Base-by-base conservation (phyloP, 2,329 filamentous ascomycete species). In the Diaporthe caulivora region DNA sequence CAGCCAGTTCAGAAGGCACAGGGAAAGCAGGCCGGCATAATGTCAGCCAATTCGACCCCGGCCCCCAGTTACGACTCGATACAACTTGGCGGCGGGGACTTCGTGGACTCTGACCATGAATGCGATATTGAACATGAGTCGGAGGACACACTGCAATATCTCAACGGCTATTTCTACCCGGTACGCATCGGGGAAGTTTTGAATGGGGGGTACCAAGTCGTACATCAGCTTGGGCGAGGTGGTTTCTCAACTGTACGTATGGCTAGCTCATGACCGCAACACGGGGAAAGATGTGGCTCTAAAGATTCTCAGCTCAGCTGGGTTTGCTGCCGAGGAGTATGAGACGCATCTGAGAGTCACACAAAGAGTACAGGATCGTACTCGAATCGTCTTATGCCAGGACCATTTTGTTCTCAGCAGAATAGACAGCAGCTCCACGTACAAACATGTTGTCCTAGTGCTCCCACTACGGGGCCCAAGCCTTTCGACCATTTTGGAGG, bases 211-310 rank as follows among this genome's bases (percentile, higher is more conserved):
- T 87, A 86, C 74, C 78, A 79, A 47, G 76, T 86, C 47, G 75
- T 83, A 55, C 81, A 84, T 55, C 86, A 86, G 76, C 76, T 86
- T 58, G 84, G 85, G 70, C 82, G 78, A 72, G 84, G 85, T 37
- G 81, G 81, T 13, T 83, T 78, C 77, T 82, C 83, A 3, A 87
- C 84, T 6, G 82, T 86, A 29, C 87, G 82, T 86, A 29, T 87
- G 84, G 85, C 81, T 86, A 11, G 71, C 65, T 8, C 57, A 42
- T 54, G 34, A 71, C 26, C 42, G 47, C 6, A 0, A 37, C 4
- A 29, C 57, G 7, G 34, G 17, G 8, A 44, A 49, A 9, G 54
- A 70, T n/a, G 54, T 60, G 18, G 58, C 55, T 18, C 44, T 71
- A n/a, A 71, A 71, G 55, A 55, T 71, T 18, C 62, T 67, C 15